Evolutionary conservation across 306 rosid species (phyloP), one percentile per base, ranked within the genome.

Genomic region (Cotoneaster glaucophyllus): DNA sequence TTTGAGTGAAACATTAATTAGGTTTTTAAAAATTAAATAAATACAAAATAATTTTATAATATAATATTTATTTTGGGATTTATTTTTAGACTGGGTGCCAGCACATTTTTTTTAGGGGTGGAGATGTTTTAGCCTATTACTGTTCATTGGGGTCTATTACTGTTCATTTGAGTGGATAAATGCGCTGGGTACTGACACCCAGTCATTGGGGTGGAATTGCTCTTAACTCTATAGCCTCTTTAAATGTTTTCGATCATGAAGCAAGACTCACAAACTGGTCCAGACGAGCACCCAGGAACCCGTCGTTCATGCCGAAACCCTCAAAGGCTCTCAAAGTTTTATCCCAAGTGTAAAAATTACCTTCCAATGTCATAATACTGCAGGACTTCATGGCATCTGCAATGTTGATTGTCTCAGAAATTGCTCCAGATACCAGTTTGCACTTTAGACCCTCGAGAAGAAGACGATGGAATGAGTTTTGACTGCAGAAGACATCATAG

Each of bases 301-400:
- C n/a, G 11, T 85, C 83, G 3, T 84, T 84, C 93, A 90, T 85
- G 26, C 93, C 93, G 48, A 87, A 22, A 43, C 13, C 78, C 75
- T 84, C 87, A 32, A 86, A 83, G 70, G 87, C 84, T 17, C 67
- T 62, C 76, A 88, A 59, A 26, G 88, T 87, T 73, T 72, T 81
- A n/a, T 75, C 79, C 92, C 92, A 91, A 4, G 68, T 64, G 13
- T 48, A 28, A 26, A 84, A 75, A 31, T 77, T 44, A 0, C 71
- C 82, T 9, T 52, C 54, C 25, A 85, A 61, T 39, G 74, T 87
- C 45, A 71, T 75, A 18, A 82, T 56, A 53, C 84, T 84, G 90
- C 91, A 62, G 59, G 73, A 80, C 76, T 64, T 84, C 58, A 91
- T 87, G 78, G 83, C 93, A 53, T 87, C 89, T 8, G 89, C 87